A percentile compares a stretch with the other conserved stretches of the same genome.
Conservation (phyloP, 1,284 basidiomycete species). For the Ceratobasidium sp. region DNA sequence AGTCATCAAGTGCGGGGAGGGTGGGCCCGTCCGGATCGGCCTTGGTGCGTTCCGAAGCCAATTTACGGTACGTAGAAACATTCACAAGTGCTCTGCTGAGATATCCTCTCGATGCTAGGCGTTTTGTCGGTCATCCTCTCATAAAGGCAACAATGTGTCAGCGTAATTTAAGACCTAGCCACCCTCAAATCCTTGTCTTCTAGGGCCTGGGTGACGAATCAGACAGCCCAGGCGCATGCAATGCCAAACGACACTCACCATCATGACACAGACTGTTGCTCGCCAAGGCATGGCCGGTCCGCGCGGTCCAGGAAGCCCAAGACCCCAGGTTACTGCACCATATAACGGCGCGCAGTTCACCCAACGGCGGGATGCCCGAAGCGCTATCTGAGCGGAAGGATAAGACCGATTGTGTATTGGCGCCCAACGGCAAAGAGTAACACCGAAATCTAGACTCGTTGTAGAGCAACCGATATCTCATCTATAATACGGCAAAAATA, state of each 20-base stretch:
- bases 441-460: not conserved
- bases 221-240: not conserved
- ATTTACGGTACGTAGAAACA: slow-evolving; percentile 1
- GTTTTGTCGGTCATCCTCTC: slow-evolving; percentile 13
- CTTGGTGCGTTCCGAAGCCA: slow-evolving; percentile 1
- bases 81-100: slow-evolving; percentile 13
- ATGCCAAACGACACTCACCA: not conserved
- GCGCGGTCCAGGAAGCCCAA: not conserved
- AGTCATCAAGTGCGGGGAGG: slow-evolving; percentile 22
- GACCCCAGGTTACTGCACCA: not conserved
- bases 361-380: not conserved
- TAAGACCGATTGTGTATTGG: not conserved
- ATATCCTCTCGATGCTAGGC: slow-evolving; percentile 29
- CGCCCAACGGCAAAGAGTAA: not conserved
- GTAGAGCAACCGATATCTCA: not conserved
- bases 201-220: slow-evolving; percentile 1
- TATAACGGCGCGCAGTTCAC: not conserved
- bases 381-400: not conserved
- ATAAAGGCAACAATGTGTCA: slow-evolving; percentile 10
- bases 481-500: not conserved
- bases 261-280: not conserved
- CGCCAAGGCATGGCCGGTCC: not conserved
- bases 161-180: not conserved
- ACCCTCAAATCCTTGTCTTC: slow-evolving; percentile 12
- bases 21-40: slow-evolving; percentile 1